Base-by-base conservation (phyloP, 2,329 filamentous ascomycete species). In the Trichoderma sp. region DNA sequence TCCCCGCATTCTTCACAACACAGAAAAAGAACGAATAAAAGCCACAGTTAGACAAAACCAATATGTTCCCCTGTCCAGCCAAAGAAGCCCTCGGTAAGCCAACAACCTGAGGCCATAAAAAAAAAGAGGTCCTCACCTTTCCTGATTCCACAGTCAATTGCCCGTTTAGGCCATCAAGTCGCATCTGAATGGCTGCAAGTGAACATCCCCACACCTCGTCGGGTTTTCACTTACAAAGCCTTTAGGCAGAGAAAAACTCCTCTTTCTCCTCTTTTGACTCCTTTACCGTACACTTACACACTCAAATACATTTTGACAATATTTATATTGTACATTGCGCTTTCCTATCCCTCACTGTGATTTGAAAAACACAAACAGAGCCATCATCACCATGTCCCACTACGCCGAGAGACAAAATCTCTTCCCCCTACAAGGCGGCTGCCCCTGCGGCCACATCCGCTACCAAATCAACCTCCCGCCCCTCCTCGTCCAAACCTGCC, bases 391-490 rank as follows among this genome's bases (percentile, higher is more conserved):
- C 71, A 71, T 75, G 28, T 21, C 72, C 59, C 74, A 75, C 68
- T 76, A 76, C 74, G 72, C 74, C 13, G 59, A 75, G 54, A 73
- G 70, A 24, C 67, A 72, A 54, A 60, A 73, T 63, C 69, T 75
- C 64, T 73, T 77, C 69, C 76, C 77, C 70, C 73, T 81, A 70
- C 68, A 75, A 37, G 79, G 79, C 68, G 89, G 88, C 69, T 92
- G 91, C 77, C 86, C 87, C 64, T 92, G 90, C 77, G 89, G 89
- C 16, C 88, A 91, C 74, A 83, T 90, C 72, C 91, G 90, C 76
- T 90, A 92, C 77, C 79, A 89, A 14, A 83, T 88, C 37, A 87
- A 87, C 73, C 79, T 90, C 2, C 80, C 90, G n/a, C 77, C 82
- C 24, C 74, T 84, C 52, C 70, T 81, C 63, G 78, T 81, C 39